Evolutionary conservation across 768 basidiomycete species (phyloP), one percentile per base, ranked within the genome.

Genomic region (Lactarius quietus): DNA sequence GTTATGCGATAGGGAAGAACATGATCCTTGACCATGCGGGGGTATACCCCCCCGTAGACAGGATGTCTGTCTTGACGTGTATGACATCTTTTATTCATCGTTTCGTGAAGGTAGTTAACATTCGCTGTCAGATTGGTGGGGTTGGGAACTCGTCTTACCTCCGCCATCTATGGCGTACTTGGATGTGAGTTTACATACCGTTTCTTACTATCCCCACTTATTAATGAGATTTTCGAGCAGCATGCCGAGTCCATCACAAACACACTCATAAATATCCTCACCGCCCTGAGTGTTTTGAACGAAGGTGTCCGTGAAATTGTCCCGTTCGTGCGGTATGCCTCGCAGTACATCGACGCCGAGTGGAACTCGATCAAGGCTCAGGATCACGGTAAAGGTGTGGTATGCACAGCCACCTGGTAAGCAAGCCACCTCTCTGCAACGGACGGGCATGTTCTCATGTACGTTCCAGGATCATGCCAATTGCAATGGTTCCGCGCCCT

Each of bases 331-430:
- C 89, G 91, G 35, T 94, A 93, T 76, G 85, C 93, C 58, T 80
- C 89, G 18, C 87, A 89, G 68, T 94, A 85, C 74, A 77, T 90
- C 68, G 88, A 94, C 69, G 85, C 83, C 52, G 92, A 95, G 72
- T 93, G 86, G 80, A 76, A 74, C 54, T 62, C 80, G 45, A 90
- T 95, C 72, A 80, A 83, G 71, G 76, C 72, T 26, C 84, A 88
- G 69, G 81, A 94, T 70, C 71, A 78, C 58, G 92, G 93, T 1
- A 74, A 84, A 70, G 93, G 93, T 23, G 93, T 94, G 41, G 86
- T 95, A 39, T 92, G 93, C 72, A 89, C 91, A 57, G 89, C 93
- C 7, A 95, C 93, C n/a, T 95, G 93, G 90, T 87, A 71, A 31
- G 80, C 74, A 6, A 31, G n/a, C n/a, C 15, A 48, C 56, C 9